Percentiles rank a stretch among this genome's conserved stretches.
These are phyloP conservation scores for Pythium apleroticum DNA, from an alignment of 352 stramenopile genomes.

Conservation along the genomic window DNA sequence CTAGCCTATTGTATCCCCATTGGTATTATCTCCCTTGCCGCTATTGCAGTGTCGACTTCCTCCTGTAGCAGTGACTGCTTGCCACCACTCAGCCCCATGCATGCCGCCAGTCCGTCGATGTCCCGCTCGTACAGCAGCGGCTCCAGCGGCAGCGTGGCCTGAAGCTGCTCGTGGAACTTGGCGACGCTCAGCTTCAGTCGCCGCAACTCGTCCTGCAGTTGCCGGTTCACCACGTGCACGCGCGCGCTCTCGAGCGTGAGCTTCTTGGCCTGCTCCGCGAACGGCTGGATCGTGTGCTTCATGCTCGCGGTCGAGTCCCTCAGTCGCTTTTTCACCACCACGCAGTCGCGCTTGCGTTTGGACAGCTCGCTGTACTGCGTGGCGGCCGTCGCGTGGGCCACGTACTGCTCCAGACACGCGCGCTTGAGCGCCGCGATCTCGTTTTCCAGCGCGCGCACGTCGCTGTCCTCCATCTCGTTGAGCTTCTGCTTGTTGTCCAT, in stretches of 20 bases:
- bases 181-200: slow-evolving; percentile 35
- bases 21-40: too few relatives aligned
- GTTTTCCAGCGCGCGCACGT: slow-evolving; percentile 35
- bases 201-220: slow-evolving; percentile 56
- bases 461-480: slow-evolving; percentile 41
- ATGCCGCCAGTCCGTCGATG: slow-evolving; percentile 25
- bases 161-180: slow-evolving; percentile 43
- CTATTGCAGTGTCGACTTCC: neutral
- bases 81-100: slow-evolving; percentile 7
- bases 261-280: slow-evolving; percentile 56
- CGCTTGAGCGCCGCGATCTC: slow-evolving; percentile 51
- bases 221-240: slow-evolving; percentile 44
- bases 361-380: slow-evolving; percentile 35
- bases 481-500: slow-evolving; percentile 48
- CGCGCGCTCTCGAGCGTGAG: slow-evolving; percentile 54
- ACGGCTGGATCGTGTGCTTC: slow-evolving; percentile 62
- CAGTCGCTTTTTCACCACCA: slow-evolving; percentile 27
- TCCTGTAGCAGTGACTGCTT: slow-evolving; percentile 8
- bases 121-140: slow-evolving; percentile 53
- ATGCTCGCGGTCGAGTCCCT: slow-evolving; percentile 31
- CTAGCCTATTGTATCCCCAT: neutral
- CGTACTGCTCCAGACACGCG: slow-evolving; percentile 44
- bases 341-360: slow-evolving; percentile 40
- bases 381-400: slow-evolving; percentile 37
- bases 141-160: slow-evolving; percentile 48